phyloP scores from a whole-genome alignment of 768 basidiomycete species.

The Gloeopeniophorella convolvens region DNA sequence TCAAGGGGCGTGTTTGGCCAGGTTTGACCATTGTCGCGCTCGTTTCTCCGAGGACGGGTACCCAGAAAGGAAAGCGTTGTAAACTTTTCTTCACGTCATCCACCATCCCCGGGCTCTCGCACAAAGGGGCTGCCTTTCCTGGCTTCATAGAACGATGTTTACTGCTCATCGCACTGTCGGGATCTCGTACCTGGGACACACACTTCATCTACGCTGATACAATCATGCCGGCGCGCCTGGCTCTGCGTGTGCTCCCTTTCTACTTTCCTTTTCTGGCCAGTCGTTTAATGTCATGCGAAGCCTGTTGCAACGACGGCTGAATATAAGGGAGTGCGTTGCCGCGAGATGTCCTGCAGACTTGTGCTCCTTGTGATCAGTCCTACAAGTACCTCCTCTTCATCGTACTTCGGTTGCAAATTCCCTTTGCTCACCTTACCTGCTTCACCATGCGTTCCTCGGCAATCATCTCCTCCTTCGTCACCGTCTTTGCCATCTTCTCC shows the following conservation, averaged over 20 bases:
- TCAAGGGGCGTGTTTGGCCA: too few relatives aligned
- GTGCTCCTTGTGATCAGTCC: neutral
- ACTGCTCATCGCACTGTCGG: too few relatives aligned
- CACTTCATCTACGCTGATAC: neutral
- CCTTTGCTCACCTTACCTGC: too few relatives aligned
- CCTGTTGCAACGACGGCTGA: neutral
- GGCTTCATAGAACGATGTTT: too few relatives aligned
- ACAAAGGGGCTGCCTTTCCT: too few relatives aligned
- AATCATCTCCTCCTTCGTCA: neutral
- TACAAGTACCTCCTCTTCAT: neutral
- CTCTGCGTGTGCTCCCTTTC: neutral
- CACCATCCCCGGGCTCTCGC: too few relatives aligned
- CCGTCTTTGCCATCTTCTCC: neutral
- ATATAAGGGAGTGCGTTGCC: neutral
- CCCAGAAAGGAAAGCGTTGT: too few relatives aligned
- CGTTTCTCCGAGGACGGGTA: too few relatives aligned
- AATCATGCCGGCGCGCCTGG: neutral
- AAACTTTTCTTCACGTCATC: too few relatives aligned
- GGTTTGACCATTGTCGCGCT: too few relatives aligned
- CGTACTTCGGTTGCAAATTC: neutral
- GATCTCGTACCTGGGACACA: neutral
- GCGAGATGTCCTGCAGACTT: too few relatives aligned
- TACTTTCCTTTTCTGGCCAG: conserved; percentile 3
- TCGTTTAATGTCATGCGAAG: neutral
- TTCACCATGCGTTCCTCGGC: neutral